Conservation (phyloP, 2,329 filamentous ascomycete species). For the Juglanconis juglandina region DNA sequence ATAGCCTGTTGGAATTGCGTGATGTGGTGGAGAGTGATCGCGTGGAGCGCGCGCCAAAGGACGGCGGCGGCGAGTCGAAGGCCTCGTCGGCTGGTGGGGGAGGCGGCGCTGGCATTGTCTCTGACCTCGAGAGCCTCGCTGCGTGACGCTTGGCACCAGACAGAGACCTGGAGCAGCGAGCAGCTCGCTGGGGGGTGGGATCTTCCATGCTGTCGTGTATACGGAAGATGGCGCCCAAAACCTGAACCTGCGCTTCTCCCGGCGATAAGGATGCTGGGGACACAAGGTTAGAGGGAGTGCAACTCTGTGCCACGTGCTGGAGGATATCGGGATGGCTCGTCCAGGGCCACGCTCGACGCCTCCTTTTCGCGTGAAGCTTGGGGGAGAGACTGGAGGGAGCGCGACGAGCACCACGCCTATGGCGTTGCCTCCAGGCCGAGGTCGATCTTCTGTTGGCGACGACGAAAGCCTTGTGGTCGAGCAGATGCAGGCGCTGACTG, state of each 20-base stretch:
- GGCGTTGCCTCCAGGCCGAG: constrained; percentile 32
- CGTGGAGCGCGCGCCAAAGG: constrained; percentile 40
- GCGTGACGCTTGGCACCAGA: constrained; percentile 10
- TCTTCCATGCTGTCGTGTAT: constrained; percentile 25
- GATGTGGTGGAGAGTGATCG: constrained; percentile 53
- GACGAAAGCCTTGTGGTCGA: constrained; percentile 37
- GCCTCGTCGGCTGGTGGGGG: constrained; percentile 33
- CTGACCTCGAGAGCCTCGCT: constrained; percentile 28
- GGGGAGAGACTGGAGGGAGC: constrained; percentile 36
- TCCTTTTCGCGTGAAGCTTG: constrained; percentile 26
- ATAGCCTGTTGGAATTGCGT: constrained; percentile 55
- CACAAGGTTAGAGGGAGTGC: constrained; percentile 7
- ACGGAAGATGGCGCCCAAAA: constrained; percentile 21
- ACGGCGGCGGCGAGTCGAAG: constrained; percentile 30
- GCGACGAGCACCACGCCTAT: constrained; percentile 29
- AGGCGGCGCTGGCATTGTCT: constrained; percentile 35
- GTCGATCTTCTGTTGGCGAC: constrained; percentile 39
- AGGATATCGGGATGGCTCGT: constrained; percentile 20
- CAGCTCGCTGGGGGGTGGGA: constrained; percentile 18
- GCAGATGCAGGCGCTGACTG: constrained; percentile 40
- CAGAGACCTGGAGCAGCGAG: constrained; percentile 7
- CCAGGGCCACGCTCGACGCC: constrained; percentile 22
- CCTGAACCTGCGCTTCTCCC: not conserved
- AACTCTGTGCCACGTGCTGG: constrained; percentile 22
- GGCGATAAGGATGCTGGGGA: not conserved